Percentiles rank a stretch among this genome's conserved stretches.
Conservation (phyloP, 257 asterid genomes). For the Plantago major region DNA sequence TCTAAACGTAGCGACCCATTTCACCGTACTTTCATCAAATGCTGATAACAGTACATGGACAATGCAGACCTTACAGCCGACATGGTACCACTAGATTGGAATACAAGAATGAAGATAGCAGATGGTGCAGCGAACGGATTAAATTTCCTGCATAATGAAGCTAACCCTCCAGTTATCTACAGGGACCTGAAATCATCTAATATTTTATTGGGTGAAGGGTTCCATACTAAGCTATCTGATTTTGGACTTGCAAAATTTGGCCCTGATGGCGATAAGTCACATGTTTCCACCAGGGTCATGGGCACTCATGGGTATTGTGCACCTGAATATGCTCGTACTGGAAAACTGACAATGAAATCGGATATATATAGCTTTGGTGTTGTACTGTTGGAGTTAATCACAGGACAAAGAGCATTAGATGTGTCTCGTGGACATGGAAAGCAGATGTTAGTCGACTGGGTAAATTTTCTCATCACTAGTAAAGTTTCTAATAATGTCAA, state of each 20-base stretch:
- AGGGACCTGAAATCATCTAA: constrained; percentile 19
- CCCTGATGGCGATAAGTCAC: neutral
- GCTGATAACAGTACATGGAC: neutral
- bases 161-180: constrained; percentile 16
- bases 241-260: constrained; percentile 17
- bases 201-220: constrained; percentile 8
- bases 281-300: constrained; percentile 6
- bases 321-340: constrained; percentile 17
- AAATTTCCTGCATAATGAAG: constrained; percentile 18
- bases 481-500: neutral
- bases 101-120: constrained; percentile 19
- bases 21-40: too few relatives aligned
- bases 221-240: constrained; percentile 17
- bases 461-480: constrained; percentile 9
- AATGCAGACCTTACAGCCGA: constrained; percentile 13
- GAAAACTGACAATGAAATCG: constrained; percentile 5
- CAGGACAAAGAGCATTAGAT: constrained; percentile 18
- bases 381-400: constrained; percentile 22
- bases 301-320: constrained; percentile 19
- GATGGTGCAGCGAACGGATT: constrained; percentile 15
- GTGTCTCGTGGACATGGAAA: constrained; percentile 3
- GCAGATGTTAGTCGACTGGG: constrained; percentile 34
- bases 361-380: constrained; percentile 23
- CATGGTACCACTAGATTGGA: constrained; percentile 19
- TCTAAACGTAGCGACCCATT: too few relatives aligned